Evolutionary conservation across 495 filamentous ascomycete genomes (phyloP).

Genomic region (Xylaria longipes): DNA sequence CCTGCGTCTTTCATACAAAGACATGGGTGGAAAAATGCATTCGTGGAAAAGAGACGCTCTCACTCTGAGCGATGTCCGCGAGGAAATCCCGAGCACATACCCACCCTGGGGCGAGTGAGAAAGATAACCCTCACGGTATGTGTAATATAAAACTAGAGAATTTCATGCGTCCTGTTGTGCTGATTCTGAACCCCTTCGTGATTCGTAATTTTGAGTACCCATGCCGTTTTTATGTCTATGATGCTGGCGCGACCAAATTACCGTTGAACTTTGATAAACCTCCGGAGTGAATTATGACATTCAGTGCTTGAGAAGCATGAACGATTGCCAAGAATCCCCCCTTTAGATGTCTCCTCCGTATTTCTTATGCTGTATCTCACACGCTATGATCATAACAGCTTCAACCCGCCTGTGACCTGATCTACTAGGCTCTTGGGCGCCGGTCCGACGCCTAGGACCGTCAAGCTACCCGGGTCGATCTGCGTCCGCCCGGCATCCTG

Average conservation of each 20-base stretch:
- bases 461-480: constrained; percentile 90
- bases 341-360: not conserved
- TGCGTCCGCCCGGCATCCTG: constrained; percentile 96
- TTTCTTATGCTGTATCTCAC: not conserved
- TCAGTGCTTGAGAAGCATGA: too few species aligned
- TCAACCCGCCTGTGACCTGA: constrained; percentile 84
- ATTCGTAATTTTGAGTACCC: not conserved
- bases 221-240: constrained; percentile 19
- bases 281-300: not conserved
- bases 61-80: not conserved
- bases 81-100: not conserved
- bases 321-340: not conserved
- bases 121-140: not conserved
- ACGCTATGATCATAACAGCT: constrained; percentile 67
- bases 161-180: not conserved
- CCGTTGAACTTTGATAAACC: not conserved
- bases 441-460: constrained; percentile 87
- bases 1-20: not conserved
- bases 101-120: not conserved
- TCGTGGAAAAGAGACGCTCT: not conserved
- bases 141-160: not conserved
- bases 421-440: constrained; percentile 89
- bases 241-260: not conserved
- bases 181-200: not conserved
- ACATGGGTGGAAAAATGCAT: not conserved